A percentile compares a stretch with the other conserved stretches of the same genome.
Evolutionary conservation across 2,329 filamentous ascomycete genomes (phyloP).

Genomic region (Cladosporium sp.): DNA sequence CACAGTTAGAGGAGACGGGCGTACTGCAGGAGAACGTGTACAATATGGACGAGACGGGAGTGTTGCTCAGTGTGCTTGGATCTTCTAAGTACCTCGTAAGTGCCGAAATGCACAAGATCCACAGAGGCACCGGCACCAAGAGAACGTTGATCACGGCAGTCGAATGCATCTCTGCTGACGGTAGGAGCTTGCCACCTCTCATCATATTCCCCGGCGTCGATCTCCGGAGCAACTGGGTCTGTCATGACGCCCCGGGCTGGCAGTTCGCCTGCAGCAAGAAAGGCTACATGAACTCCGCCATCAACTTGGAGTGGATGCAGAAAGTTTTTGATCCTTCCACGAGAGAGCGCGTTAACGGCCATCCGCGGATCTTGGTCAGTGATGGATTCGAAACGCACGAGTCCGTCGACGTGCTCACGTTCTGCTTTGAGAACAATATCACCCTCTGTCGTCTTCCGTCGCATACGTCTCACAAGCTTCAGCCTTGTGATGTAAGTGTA

Average conservation of each 20-base stretch:
- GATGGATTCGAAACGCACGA: background rate
- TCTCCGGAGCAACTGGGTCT: slow-evolving; percentile 32
- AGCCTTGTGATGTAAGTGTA: slow-evolving; percentile 7
- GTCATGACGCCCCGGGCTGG: slow-evolving; percentile 32
- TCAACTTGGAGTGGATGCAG: slow-evolving; percentile 11
- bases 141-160: background rate
- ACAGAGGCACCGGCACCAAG: slow-evolving; percentile 22
- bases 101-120: background rate
- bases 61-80: slow-evolving; percentile 33
- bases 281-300: slow-evolving; percentile 7
- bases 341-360: background rate
- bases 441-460: slow-evolving; percentile 7
- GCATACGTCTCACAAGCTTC: slow-evolving; percentile 21
- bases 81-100: slow-evolving; percentile 37
- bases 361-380: background rate
- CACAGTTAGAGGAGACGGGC: background rate
- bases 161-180: slow-evolving; percentile 22
- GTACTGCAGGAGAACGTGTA: slow-evolving; percentile 37
- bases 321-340: slow-evolving; percentile 11
- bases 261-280: slow-evolving; percentile 15
- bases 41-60: slow-evolving; percentile 41
- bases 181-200: slow-evolving; percentile 29
- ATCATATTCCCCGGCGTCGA: slow-evolving; percentile 34
- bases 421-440: background rate
- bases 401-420: background rate